A percentile compares a stretch with the other conserved stretches of the same genome.
Evolutionary conservation across 257 asterid species (phyloP).

Genomic region (Rauvolfia tetraphylla): DNA sequence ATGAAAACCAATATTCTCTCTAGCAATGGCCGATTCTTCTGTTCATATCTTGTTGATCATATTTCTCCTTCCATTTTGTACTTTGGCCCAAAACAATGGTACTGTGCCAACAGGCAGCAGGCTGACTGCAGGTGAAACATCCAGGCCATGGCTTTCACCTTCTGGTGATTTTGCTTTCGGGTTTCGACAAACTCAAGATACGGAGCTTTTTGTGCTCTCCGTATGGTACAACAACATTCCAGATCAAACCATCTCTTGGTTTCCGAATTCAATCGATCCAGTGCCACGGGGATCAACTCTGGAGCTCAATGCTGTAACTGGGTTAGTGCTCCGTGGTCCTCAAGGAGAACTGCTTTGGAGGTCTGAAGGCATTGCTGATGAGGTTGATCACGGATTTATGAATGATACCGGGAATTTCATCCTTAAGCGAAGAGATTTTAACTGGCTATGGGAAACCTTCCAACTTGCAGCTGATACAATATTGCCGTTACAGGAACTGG

Average conservation of each 20-base stretch:
- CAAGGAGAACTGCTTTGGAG: slow-evolving; percentile 23
- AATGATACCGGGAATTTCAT: slow-evolving; percentile 56
- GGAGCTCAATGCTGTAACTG: slow-evolving; percentile 19
- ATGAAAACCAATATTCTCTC: not conserved
- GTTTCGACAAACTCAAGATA: slow-evolving; percentile 5
- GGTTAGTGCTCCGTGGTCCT: slow-evolving; percentile 43
- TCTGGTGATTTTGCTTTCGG: slow-evolving; percentile 20
- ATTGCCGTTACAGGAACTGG: slow-evolving; percentile 30
- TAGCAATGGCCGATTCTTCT: not conserved
- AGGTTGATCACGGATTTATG: slow-evolving; percentile 35
- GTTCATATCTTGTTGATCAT: not conserved
- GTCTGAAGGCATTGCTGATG: slow-evolving; percentile 4
- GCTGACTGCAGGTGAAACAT: slow-evolving; percentile 6
- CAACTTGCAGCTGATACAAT: slow-evolving; percentile 29
- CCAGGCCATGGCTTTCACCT: slow-evolving; percentile 15
- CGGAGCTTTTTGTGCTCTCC: slow-evolving; percentile 33
- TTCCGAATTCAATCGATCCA: slow-evolving; percentile 19
- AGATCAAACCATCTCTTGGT: slow-evolving; percentile 49
- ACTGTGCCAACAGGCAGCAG: not conserved
- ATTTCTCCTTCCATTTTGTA: slow-evolving; percentile 1
- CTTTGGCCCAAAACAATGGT: slow-evolving; percentile 11
- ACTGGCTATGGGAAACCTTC: slow-evolving; percentile 49
- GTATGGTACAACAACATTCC: slow-evolving; percentile 52
- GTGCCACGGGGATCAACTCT: slow-evolving; percentile 40
- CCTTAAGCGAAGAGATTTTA: slow-evolving; percentile 19